Base-by-base conservation (phyloP, 176 grass and related monocot species). In the Hyparrhenia diplandra region DNA sequence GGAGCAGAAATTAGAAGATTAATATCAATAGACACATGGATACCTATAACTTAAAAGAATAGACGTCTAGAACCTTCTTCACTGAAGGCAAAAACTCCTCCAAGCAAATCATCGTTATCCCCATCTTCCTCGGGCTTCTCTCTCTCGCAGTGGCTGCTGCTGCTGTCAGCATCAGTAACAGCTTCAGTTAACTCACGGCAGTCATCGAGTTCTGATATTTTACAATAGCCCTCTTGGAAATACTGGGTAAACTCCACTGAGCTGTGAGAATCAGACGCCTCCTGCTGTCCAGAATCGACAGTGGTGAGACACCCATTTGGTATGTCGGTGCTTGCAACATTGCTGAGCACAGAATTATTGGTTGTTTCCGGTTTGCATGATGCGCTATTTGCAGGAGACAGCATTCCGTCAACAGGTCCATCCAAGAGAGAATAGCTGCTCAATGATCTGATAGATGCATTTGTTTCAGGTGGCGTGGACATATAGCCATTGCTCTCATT, bases 141-240 rank as follows among this genome's bases (percentile, higher is more conserved):
- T 97, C 92, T 94, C 92, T 92, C 95, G 62, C 95, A 98, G 89
- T 95, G 93, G 97, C 90, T 95, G 89, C 92, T 93, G 97, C 74
- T 99, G 91, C 92, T 95, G 92, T 99, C 97, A 87, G 90, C 95
- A 82, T 98, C 95, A 84, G 87, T 97, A 92, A 94, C 95, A 98
- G 95, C 95, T 82, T 99, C 97, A 95, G 92, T 93, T 88, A 93
- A 92, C 90, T 96, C 97, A 95, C 92, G 87, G 92, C 97, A 90
- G 90, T 95, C 97, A 95, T 99, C 87, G 90, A 99, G 92, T 85
- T 91, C 96, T 76, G 92, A 92, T 93, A 93, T 89, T 89, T 99
- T 99, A 93, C 97, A 99, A 87, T 99, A 99, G 90, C 97, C 93
- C 87, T 93, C 97, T 54, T 95, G 81, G 90, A 99, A 99, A 95